Evolutionary conservation across 148 eudicot species (phyloP), one percentile per base, ranked within the genome.

Genomic region (Diospyros lotus): DNA sequence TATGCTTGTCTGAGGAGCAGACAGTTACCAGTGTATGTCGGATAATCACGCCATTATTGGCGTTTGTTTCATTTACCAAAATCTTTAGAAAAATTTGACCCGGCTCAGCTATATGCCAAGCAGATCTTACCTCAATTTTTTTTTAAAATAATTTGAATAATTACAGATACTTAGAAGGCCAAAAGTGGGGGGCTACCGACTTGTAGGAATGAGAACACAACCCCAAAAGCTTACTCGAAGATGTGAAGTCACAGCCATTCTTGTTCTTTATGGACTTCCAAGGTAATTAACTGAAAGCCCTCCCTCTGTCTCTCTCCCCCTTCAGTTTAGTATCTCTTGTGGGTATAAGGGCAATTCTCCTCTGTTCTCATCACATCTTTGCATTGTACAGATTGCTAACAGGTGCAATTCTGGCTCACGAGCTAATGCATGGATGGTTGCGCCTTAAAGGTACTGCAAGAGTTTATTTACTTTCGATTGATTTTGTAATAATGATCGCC

Each of bases 1-100:
- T 96, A 64, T 96, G 99, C 85, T 92, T 96, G 74, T 96, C 99
- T 6, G 99, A 96, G 83, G 99, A 95, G 87, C 99, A 93, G 85
- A 96, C 97, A 53, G 97, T 96, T 75, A 79, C 97, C 52, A 89
- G 97, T 78, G 99, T 95, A 93, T 60, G 79, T 77, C 28, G 54
- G 14, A 77, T 69, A 38, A 69, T 48, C 55, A 46, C 7, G 12
- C 28, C 28, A 28, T 6, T 10, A 50, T 28, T 9, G 13, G 42
- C 2, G 50, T 59, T 61, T 38, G 5, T 4, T 14, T 8, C 12
- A 46, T 51, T 28, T 12, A n/a, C 5, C 60, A 13, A 38, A 6
- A 38, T 13, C 68, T 44, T 52, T 13, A 5, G 38, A 28, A 58
- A n/a, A n/a, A 45, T 38, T 43, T 62, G n/a, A 18, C 2, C 15